Conservation (phyloP, 2,329 filamentous ascomycete species). For the Rhytidhysteron rufulum region DNA sequence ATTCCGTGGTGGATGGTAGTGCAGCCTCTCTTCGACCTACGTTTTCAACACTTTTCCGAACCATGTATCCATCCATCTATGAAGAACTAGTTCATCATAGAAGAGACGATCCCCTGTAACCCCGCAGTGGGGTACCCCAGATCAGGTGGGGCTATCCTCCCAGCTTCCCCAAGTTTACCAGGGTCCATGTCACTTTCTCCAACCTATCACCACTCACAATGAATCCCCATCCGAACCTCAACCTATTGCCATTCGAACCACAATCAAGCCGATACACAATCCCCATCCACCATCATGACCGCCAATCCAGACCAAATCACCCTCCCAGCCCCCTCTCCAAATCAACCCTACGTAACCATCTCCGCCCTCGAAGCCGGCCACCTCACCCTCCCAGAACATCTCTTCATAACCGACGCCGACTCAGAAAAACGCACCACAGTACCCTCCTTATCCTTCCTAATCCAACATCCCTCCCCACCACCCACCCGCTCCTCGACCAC, state of each 20-base stretch:
- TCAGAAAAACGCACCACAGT: conserved; percentile 45
- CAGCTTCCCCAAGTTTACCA: too few species aligned
- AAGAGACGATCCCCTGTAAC: background rate
- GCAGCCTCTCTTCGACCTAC: too few species aligned
- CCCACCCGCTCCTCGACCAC: conserved; percentile 18
- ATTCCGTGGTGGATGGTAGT: too few species aligned
- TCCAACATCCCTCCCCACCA: conserved; percentile 41
- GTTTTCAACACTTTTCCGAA: too few species aligned
- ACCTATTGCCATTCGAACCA: too few species aligned
- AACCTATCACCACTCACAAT: background rate
- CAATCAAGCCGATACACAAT: too few species aligned
- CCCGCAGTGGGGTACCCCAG: background rate
- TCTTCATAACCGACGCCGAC: conserved; percentile 46
- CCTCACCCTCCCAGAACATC: conserved; percentile 45
- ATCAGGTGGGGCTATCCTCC: background rate
- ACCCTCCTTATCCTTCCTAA: conserved; percentile 52
- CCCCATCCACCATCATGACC: too few species aligned
- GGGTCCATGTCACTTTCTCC: too few species aligned
- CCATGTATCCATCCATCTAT: too few species aligned
- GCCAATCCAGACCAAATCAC: background rate
- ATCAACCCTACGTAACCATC: conserved; percentile 26
- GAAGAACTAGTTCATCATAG: too few species aligned
- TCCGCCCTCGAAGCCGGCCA: conserved; percentile 31
- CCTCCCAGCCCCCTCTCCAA: conserved; percentile 16
- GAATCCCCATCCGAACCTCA: background rate